These are phyloP conservation scores for Takashimella tepidaria DNA, from an alignment of 1,284 basidiomycete species.

Conservation along the genomic window DNA sequence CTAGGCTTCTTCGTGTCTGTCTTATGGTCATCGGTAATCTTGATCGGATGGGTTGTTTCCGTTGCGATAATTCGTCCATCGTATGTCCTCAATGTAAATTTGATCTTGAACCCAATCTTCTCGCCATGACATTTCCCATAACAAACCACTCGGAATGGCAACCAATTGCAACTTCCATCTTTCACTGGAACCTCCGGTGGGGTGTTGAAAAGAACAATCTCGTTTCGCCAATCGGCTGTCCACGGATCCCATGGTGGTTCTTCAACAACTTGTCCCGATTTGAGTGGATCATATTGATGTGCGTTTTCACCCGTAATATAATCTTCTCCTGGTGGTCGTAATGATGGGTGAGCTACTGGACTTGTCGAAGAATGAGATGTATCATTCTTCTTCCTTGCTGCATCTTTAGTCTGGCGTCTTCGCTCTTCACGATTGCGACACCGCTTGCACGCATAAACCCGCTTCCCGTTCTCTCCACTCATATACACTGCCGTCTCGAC, in stretches of 20 bases:
- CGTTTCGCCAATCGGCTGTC: slow-evolving; percentile 48
- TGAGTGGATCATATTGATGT: slow-evolving; percentile 37
- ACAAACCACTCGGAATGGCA: slow-evolving; percentile 95
- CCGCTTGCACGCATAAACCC: slow-evolving; percentile 72
- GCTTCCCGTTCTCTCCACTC: slow-evolving; percentile 37
- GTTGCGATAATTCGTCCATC: slow-evolving; percentile 75
- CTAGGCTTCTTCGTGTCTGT: slow-evolving; percentile 54
- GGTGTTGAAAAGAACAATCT: slow-evolving; percentile 94
- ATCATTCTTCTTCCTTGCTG: slow-evolving; percentile 35
- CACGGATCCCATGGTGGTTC: slow-evolving; percentile 41
- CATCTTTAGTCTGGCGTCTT: slow-evolving; percentile 36
- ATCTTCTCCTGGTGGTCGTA: slow-evolving; percentile 25
- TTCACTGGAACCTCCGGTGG: slow-evolving; percentile 85
- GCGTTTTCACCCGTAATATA: slow-evolving; percentile 41
- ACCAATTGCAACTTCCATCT: slow-evolving; percentile 69
- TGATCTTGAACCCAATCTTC: slow-evolving; percentile 89
- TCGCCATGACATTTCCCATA: slow-evolving; percentile 99
- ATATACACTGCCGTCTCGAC: slow-evolving; percentile 46
- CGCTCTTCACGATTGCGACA: slow-evolving; percentile 77
- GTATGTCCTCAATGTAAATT: slow-evolving; percentile 80
- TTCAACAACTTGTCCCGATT: slow-evolving; percentile 36
- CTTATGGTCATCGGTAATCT: slow-evolving; percentile 99
- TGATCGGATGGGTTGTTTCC: slow-evolving; percentile 83
- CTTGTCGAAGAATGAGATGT: slow-evolving; percentile 25
- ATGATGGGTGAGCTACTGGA: slow-evolving; percentile 12